Evolutionary conservation across 2,329 filamentous ascomycete genomes (phyloP), one percentile per base, ranked within the genome.

Genomic region (Xylaria sp.): DNA sequence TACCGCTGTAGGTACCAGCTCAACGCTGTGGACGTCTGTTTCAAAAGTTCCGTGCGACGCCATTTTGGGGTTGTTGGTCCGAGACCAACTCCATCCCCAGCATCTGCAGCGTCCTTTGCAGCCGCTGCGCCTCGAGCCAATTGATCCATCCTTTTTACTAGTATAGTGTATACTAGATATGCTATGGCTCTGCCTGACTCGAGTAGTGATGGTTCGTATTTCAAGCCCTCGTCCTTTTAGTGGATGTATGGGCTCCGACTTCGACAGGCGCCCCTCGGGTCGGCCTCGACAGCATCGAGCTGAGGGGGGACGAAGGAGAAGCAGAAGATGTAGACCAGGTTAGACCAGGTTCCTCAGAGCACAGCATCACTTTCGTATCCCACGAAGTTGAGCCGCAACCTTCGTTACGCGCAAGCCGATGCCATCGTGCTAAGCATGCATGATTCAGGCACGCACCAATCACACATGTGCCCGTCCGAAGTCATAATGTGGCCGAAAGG

Each of bases 1-100:
- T 65, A 65, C 66, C 48, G 39, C 20, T 59, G 23, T 54, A 58
- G 69, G 66, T 31, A 68, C 64, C 70, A 67, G 66, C 67, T 58
- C 52, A 67, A 69, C 54, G 63, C 62, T 66, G 70, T 66, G 62
- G 69, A 69, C 70, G 63, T 52, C 70, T 71, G 75, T 76, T 75
- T 76, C 73, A 76, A 68, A 73, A 63, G 59, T 48, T 62, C 59
- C 52, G 69, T 68, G 68, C 65, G 52, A 70, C 51, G 50, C 62
- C 63, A 46, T 58, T 68, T 70, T 70, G 56, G 67, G 69, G 18
- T 59, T 46, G 55, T 66, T 69, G 62, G 48, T 44, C 70, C 67
- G 68, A 70, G 69, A 63, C 67, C 59, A 72, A 59, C 37, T 52
- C 65, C 50, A 46, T 56, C 39, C 48, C 66, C 59, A 57, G 41